Conservation (phyloP, 2,329 filamentous ascomycete genomes). For the Tricladium varicosporioides region DNA sequence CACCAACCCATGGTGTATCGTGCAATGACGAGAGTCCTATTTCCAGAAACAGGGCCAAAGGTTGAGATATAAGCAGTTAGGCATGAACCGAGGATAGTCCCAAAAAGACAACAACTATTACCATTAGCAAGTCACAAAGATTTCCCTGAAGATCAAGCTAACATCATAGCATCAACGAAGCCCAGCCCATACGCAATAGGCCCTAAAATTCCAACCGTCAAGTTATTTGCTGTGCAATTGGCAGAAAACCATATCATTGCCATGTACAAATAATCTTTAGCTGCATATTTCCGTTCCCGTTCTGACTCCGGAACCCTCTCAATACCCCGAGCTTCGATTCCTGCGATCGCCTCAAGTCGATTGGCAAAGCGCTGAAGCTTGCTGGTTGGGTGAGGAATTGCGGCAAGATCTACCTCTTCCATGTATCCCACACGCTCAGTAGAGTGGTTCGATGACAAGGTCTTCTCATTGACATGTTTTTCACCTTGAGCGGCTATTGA, state of each 20-base stretch:
- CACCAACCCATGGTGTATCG: conserved; percentile 63
- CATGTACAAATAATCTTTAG: neutral
- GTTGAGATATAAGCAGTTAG: neutral
- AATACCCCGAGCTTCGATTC: neutral
- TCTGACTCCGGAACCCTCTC: neutral
- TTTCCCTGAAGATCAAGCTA: neutral
- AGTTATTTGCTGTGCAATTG: neutral
- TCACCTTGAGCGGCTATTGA: neutral
- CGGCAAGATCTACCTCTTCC: neutral
- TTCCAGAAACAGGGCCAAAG: conserved; percentile 24
- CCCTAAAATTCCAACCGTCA: neutral
- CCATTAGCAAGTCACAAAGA: neutral
- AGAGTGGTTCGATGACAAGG: neutral
- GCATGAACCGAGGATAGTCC: neutral
- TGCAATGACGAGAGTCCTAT: conserved; percentile 42
- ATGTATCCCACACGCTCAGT: neutral
- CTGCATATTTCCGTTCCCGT: neutral
- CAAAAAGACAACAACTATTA: neutral
- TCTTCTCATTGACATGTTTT: neutral
- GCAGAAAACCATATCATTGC: neutral
- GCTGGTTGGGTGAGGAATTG: neutral
- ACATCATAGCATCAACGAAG: neutral
- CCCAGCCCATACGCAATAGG: neutral
- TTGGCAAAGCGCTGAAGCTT: neutral
- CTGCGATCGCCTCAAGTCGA: neutral